phyloP scores from a whole-genome alignment of 768 basidiomycete genomes.

The Naganishia vishniacii region DNA sequence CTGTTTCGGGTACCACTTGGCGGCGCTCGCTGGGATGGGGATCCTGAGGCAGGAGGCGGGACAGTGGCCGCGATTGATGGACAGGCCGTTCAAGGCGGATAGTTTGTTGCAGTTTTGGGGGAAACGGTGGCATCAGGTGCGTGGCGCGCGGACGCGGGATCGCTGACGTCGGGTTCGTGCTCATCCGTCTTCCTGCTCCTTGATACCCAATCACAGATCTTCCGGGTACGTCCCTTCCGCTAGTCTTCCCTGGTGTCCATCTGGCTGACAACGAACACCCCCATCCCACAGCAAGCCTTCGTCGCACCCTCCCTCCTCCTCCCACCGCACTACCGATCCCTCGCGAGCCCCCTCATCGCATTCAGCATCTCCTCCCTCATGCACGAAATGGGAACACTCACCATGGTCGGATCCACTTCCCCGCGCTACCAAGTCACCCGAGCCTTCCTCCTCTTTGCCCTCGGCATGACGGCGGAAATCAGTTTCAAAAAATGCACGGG shows the following conservation, averaged over 20 bases:
- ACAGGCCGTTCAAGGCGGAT: conserved; percentile 35
- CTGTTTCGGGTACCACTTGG: conserved; percentile 23
- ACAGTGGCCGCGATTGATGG: conserved; percentile 33
- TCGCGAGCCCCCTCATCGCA: conserved; percentile 28
- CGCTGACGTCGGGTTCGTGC: neutral
- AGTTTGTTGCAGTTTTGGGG: conserved; percentile 47
- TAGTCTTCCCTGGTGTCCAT: neutral
- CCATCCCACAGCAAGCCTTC: conserved; percentile 29
- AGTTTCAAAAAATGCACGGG: conserved; percentile 38
- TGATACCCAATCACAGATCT: conserved; percentile 13
- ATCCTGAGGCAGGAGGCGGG: neutral
- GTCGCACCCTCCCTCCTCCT: conserved; percentile 34
- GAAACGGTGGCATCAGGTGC: conserved; percentile 46
- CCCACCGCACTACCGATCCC: conserved; percentile 24
- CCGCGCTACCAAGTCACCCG: conserved; percentile 28
- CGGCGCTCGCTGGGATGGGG: conserved; percentile 16
- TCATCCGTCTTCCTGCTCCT: no score
- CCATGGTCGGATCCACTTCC: conserved; percentile 36
- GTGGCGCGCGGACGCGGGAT: conserved; percentile 11
- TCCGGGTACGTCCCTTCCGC: conserved; percentile 11
- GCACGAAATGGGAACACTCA: conserved; percentile 41
- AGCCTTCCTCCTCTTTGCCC: conserved; percentile 38
- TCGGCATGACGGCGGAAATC: conserved; percentile 38
- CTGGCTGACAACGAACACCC: neutral
- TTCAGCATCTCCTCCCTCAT: conserved; percentile 40